These are phyloP conservation scores for Dillenia suffruticosa DNA, from an alignment of 164 flowering plant genomes.

Conservation along the genomic window DNA sequence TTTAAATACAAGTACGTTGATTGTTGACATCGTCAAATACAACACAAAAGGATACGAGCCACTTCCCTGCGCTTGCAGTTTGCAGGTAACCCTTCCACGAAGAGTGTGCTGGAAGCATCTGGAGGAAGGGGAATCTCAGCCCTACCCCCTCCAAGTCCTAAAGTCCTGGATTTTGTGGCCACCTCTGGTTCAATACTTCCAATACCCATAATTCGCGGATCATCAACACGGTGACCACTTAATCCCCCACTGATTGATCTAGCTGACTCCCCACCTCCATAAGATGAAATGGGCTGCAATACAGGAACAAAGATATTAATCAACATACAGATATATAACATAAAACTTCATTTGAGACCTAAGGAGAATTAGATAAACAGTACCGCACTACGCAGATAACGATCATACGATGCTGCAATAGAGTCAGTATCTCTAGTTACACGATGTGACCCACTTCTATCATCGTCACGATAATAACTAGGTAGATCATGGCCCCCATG, in stretches of 20 bases:
- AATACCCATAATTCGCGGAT: constrained; percentile 38
- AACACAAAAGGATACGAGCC: constrained; percentile 75
- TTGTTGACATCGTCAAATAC: neutral
- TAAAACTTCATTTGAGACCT: neutral
- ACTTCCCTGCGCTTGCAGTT: constrained; percentile 80
- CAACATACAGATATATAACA: neutral
- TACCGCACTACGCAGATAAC: constrained; percentile 68
- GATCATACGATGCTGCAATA: constrained; percentile 77
- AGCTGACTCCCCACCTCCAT: constrained; percentile 49
- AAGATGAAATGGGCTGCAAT: constrained; percentile 51
- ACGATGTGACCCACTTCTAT: constrained; percentile 46
- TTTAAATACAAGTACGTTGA: too few relatives aligned
- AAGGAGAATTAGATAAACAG: neutral
- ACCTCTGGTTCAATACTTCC: constrained; percentile 38
- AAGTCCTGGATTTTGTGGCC: constrained; percentile 30
- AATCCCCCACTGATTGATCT: constrained; percentile 45
- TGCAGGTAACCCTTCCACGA: constrained; percentile 86
- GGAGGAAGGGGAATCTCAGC: constrained; percentile 62
- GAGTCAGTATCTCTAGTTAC: constrained; percentile 54
- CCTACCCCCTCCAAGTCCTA: constrained; percentile 46
- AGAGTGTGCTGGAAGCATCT: constrained; percentile 78
- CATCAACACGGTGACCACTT: constrained; percentile 44
- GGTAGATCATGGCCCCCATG: constrained; percentile 45
- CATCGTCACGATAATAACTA: constrained; percentile 49
- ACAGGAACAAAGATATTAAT: constrained; percentile 11